Percentiles rank a stretch among this genome's conserved stretches.
Evolutionary conservation across 139 green algal species (phyloP).

Genomic region (Asterochloris sp.): DNA sequence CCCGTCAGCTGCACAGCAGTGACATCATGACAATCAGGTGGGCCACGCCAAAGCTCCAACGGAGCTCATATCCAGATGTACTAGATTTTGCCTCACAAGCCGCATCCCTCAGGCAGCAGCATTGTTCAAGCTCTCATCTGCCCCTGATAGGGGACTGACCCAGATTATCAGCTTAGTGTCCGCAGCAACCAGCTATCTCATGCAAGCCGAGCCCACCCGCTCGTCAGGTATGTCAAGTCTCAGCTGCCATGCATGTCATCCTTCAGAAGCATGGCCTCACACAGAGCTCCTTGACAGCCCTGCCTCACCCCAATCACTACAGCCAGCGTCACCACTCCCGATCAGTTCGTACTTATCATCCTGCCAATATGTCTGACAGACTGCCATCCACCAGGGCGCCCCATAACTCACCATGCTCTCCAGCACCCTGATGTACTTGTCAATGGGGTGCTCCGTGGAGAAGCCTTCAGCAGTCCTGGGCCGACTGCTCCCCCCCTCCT

Average conservation of each 20-base stretch:
- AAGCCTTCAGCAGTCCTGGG: too few relatives aligned
- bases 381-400: background rate
- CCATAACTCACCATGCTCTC: background rate
- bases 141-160: too few relatives aligned
- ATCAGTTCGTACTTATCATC: background rate
- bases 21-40: background rate
- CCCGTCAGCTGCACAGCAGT: background rate
- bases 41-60: background rate
- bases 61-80: background rate
- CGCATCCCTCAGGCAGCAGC: too few relatives aligned
- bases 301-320: too few relatives aligned
- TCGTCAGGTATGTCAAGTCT: background rate
- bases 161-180: too few relatives aligned
- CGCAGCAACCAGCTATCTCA: too few relatives aligned
- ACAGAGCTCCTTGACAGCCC: background rate
- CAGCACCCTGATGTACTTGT: constrained; percentile 46
- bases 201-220: too few relatives aligned
- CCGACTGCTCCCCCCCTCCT: too few relatives aligned
- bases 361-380: background rate
- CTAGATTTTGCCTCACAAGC: background rate
- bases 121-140: too few relatives aligned
- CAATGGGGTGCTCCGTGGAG: constrained; percentile 18
- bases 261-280: background rate
- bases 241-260: background rate
- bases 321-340: background rate